Evolutionary conservation across 805 yeast genomes (phyloP).

Genomic region (Yarrowia sp.): DNA sequence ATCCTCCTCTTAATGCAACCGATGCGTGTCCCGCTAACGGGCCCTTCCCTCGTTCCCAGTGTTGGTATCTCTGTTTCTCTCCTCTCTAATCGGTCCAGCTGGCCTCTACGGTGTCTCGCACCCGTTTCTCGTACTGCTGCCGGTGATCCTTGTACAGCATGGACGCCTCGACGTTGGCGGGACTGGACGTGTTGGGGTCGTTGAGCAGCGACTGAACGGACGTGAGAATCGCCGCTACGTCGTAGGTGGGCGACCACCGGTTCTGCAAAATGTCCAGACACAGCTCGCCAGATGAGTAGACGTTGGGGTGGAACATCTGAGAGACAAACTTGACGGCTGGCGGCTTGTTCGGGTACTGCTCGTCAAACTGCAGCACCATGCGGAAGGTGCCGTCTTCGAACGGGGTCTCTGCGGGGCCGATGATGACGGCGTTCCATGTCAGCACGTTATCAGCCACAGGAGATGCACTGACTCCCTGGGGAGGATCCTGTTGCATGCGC

Average conservation of each 20-base stretch:
- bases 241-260: constrained; percentile 98
- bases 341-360: constrained; percentile 97
- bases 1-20: constrained; percentile 31
- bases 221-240: constrained; percentile 92
- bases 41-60: constrained; percentile 31
- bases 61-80: constrained; percentile 11
- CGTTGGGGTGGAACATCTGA: constrained; percentile 98
- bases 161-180: constrained; percentile 98
- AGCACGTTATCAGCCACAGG: constrained; percentile 97
- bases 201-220: constrained; percentile 85
- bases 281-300: constrained; percentile 92
- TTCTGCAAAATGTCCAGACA: constrained; percentile 96
- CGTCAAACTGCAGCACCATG: constrained; percentile 85
- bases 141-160: constrained; percentile 93
- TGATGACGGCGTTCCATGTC: constrained; percentile 98
- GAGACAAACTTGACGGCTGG: constrained; percentile 89
- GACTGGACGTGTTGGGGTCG: constrained; percentile 95
- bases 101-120: constrained; percentile 91
- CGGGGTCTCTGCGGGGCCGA: constrained; percentile 97
- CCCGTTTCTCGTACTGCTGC: constrained; percentile 88
- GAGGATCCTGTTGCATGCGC: constrained; percentile 98
- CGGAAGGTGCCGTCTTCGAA: constrained; percentile 98
- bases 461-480: constrained; percentile 96
- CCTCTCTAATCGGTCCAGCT: constrained; percentile 65
- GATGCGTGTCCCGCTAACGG: constrained; percentile 32